Evolutionary conservation across 2,329 filamentous ascomycete species (phyloP).

Genomic region (Pseudofabraea citricarpa): DNA sequence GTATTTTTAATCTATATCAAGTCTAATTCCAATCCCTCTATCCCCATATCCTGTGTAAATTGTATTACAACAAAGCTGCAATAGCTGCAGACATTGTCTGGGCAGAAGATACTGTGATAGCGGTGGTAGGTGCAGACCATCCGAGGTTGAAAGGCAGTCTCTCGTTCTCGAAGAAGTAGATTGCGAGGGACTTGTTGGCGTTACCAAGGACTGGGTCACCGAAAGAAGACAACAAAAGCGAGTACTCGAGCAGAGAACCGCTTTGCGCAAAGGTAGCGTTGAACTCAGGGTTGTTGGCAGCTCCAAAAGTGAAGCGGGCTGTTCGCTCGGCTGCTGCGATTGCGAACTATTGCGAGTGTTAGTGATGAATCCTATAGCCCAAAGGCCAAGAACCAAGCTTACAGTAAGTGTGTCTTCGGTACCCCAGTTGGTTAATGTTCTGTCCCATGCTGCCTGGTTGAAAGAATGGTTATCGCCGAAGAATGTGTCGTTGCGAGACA

Average conservation of each 20-base stretch:
- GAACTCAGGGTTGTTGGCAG: too few species aligned
- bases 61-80: not conserved
- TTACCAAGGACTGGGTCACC: not conserved
- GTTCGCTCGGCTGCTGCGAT: too few species aligned
- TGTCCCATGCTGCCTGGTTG: constrained; percentile 7
- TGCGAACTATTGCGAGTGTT: not conserved
- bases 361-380: not conserved
- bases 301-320: too few species aligned
- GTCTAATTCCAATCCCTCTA: too few species aligned
- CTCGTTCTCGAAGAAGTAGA: not conserved
- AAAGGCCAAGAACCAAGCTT: not conserved
- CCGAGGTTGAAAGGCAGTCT: not conserved
- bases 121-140: not conserved
- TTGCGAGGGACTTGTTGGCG: not conserved
- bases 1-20: too few species aligned
- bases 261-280: too few species aligned
- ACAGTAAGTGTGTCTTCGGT: not conserved
- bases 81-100: not conserved
- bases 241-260: constrained; percentile 1
- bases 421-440: not conserved
- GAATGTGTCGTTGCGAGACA: constrained; percentile 7
- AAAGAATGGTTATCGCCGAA: constrained; percentile 11
- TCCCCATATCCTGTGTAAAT: too few species aligned
- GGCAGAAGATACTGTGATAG: not conserved
- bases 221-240: not conserved